These are phyloP conservation scores for Creolimax fragrantissima DNA, from an alignment of 78 protist genomes.

Conservation along the genomic window DNA sequence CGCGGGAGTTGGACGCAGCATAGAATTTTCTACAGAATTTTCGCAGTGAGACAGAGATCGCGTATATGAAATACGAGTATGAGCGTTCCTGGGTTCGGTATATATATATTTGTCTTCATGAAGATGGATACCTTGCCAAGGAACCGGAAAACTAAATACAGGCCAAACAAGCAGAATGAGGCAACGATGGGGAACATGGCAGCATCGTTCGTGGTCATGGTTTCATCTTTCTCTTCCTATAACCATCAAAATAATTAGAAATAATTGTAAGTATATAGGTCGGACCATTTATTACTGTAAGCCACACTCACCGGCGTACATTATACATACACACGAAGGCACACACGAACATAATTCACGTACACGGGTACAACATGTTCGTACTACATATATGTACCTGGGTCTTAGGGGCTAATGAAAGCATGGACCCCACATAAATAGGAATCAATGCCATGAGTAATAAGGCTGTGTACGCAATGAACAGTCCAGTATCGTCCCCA, in stretches of 20 bases:
- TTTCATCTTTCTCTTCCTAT: neutral
- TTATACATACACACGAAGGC: no score
- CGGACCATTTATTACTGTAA: no score
- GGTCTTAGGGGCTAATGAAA: neutral
- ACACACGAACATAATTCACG: no score
- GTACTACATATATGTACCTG: neutral
- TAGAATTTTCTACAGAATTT: no score
- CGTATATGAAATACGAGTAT: no score
- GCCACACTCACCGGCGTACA: no score
- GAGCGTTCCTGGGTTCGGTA: no score
- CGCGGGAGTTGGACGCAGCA: no score
- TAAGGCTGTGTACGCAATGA: neutral
- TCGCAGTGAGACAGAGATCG: no score
- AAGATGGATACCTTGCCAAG: slow-evolving; percentile 14
- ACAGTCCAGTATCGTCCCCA: neutral
- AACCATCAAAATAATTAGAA: no score
- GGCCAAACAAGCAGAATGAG: slow-evolving; percentile 22
- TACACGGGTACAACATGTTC: no score
- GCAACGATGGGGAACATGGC: slow-evolving; percentile 54
- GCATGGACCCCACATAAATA: neutral
- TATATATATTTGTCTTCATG: neutral
- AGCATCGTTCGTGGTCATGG: slow-evolving; percentile 43
- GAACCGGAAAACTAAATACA: slow-evolving; percentile 42
- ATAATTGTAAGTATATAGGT: no score
- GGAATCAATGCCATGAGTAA: neutral